Conservation (phyloP, 2,329 filamentous ascomycete species). For the Hypomyces rosellus region DNA sequence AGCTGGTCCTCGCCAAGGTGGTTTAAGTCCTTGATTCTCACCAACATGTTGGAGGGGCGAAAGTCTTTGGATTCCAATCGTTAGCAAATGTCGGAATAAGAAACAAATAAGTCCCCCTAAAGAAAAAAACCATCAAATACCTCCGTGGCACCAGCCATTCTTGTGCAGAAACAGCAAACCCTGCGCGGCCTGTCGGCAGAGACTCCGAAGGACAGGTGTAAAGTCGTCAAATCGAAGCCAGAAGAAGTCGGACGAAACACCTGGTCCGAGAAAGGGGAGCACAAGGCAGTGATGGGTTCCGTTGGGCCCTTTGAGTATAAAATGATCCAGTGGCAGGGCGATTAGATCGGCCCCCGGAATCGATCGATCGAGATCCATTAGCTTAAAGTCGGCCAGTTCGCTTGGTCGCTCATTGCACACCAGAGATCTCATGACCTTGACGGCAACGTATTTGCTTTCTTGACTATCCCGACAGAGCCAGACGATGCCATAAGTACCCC, state of each 20-base stretch:
- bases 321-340: slow-evolving; percentile 19
- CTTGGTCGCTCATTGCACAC: not conserved
- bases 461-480: slow-evolving; percentile 34
- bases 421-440: slow-evolving; percentile 26
- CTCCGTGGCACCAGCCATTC: slow-evolving; percentile 25
- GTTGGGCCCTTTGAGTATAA: slow-evolving; percentile 20
- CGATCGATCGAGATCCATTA: slow-evolving; percentile 4
- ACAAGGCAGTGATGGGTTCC: slow-evolving; percentile 22
- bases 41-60: slow-evolving; percentile 22
- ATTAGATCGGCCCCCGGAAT: slow-evolving; percentile 3
- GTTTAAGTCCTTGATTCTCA: slow-evolving; percentile 17
- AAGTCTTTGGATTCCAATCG: slow-evolving; percentile 13
- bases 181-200: slow-evolving; percentile 16
- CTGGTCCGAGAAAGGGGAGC: slow-evolving; percentile 22
- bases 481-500: slow-evolving; percentile 37
- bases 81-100: too few species aligned
- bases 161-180: slow-evolving; percentile 21
- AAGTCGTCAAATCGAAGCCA: slow-evolving; percentile 10
- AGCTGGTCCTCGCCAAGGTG: slow-evolving; percentile 18
- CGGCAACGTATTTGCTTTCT: slow-evolving; percentile 20
- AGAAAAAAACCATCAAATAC: too few species aligned
- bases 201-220: slow-evolving; percentile 9
- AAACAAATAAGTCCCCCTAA: too few species aligned
- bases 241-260: slow-evolving; percentile 13
- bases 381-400: not conserved